These are phyloP conservation scores for Beta corolliflora DNA, from an alignment of 179 eudicot genomes.

Conservation along the genomic window DNA sequence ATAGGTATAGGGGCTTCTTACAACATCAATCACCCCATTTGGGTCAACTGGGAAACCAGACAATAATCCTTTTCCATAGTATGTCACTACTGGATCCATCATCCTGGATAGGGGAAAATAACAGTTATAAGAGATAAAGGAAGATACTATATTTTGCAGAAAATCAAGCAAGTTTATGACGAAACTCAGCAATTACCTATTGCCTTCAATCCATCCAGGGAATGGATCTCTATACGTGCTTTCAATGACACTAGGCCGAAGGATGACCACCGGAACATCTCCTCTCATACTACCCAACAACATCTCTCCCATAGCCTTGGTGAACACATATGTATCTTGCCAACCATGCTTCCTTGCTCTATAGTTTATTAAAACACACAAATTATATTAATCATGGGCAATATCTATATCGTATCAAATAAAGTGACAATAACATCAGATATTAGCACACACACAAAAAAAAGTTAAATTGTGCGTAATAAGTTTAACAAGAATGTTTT, in stretches of 20 bases:
- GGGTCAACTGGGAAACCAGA: constrained; percentile 90
- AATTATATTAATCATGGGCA: not conserved
- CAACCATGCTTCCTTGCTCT: constrained; percentile 96
- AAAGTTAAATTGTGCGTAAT: no score
- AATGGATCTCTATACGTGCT: constrained; percentile 92
- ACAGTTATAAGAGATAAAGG: not conserved
- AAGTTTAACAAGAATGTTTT: no score
- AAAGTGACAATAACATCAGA: no score
- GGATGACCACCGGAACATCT: constrained; percentile 83
- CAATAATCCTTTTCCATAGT: constrained; percentile 91
- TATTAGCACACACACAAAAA: no score
- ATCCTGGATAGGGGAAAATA: constrained; percentile 52
- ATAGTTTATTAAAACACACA: not conserved
- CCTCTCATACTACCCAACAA: constrained; percentile 73
- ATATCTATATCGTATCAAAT: not conserved
- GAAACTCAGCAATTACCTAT: constrained; percentile 48
- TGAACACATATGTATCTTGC: constrained; percentile 98
- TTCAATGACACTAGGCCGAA: constrained; percentile 93
- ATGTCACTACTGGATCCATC: constrained; percentile 96
- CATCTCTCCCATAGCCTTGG: constrained; percentile 99
- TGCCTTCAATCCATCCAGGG: constrained; percentile 99
- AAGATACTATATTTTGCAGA: not conserved
- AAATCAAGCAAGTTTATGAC: not conserved
- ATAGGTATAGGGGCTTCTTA: constrained; percentile 37
- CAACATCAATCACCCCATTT: constrained; percentile 89